These are phyloP conservation scores for Ilyonectria mors-panacis DNA, from an alignment of 2,329 filamentous ascomycete genomes.

Conservation along the genomic window DNA sequence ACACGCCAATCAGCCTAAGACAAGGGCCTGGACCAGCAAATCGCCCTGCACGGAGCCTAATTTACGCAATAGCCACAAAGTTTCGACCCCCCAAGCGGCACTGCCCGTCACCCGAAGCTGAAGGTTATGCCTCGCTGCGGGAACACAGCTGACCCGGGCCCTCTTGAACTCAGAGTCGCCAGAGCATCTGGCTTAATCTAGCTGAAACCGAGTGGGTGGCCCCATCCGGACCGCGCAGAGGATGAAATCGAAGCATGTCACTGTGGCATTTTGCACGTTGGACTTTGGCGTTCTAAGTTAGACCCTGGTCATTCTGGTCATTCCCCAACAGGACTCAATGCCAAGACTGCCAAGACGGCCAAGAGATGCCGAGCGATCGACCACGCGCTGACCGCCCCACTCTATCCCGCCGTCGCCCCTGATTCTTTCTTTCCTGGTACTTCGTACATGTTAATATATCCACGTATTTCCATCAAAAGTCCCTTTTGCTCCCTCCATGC, in stretches of 20 bases:
- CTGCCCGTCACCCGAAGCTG: neutral
- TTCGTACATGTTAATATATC: too few species aligned
- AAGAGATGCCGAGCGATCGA: conserved; percentile 45
- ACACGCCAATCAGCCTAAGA: neutral
- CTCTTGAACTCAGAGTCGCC: neutral
- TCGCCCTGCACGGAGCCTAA: neutral
- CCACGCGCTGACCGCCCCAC: conserved; percentile 1
- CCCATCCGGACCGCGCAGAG: neutral
- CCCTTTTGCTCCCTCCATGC: neutral
- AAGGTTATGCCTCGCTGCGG: neutral
- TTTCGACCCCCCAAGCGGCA: neutral
- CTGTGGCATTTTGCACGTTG: neutral
- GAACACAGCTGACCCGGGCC: neutral
- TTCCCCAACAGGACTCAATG: conserved; percentile 6
- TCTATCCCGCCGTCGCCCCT: conserved; percentile 1
- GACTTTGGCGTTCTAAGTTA: neutral
- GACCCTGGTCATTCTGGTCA: neutral
- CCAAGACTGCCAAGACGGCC: conserved; percentile 43
- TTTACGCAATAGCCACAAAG: neutral
- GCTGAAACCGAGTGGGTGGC: neutral
- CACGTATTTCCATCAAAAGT: neutral
- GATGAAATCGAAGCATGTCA: neutral
- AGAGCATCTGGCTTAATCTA: neutral
- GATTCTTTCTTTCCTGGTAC: neutral
- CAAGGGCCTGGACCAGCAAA: neutral